A percentile compares a stretch with the other conserved stretches of the same genome.
These are phyloP conservation scores for Ganoderma sinense DNA, from an alignment of 1,284 basidiomycete genomes.

Conservation along the genomic window DNA sequence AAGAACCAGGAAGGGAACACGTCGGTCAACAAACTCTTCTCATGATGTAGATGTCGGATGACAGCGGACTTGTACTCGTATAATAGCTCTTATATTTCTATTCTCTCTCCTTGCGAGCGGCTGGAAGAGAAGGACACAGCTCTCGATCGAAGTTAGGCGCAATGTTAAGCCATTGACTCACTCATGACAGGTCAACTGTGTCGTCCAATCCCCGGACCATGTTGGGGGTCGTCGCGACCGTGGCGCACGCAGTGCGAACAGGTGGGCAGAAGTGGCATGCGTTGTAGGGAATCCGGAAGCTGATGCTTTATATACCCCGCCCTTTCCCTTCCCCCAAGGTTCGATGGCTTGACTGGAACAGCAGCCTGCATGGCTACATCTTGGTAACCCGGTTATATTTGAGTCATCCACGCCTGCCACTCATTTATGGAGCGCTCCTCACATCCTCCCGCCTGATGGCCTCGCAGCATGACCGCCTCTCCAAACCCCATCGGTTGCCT, in stretches of 20 bases:
- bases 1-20: constrained; percentile 93
- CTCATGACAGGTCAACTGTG: not conserved
- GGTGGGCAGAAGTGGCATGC: not conserved
- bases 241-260: constrained; percentile 2
- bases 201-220: not conserved
- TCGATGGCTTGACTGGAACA: not conserved
- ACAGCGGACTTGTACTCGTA: constrained; percentile 15
- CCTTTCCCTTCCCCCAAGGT: not conserved
- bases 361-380: not conserved
- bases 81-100: constrained; percentile 16
- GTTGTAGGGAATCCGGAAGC: not conserved
- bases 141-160: not conserved
- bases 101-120: not conserved
- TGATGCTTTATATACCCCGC: not conserved
- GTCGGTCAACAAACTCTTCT: constrained; percentile 91
- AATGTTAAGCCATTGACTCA: not conserved
- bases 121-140: not conserved
- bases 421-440: not conserved
- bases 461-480: not conserved
- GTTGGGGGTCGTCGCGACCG: not conserved
- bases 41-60: constrained; percentile 45
- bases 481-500: not conserved
- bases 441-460: not conserved
- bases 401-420: not conserved
- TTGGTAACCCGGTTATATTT: not conserved